phyloP scores from a whole-genome alignment of 1,284 basidiomycete species.

The Leccinum subfulvum region DNA sequence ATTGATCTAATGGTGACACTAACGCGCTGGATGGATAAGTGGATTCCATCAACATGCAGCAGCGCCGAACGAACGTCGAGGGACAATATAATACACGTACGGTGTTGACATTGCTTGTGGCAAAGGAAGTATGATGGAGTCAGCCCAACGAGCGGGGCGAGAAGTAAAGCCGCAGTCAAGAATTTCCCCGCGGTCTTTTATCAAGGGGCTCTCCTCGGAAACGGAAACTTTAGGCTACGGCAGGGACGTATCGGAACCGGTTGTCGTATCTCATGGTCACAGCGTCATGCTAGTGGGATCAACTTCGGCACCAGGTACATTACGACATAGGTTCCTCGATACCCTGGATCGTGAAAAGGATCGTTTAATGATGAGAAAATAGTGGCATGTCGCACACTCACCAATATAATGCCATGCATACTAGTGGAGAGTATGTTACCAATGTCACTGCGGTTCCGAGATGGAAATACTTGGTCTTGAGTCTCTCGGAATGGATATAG shows the following conservation, averaged over 20 bases:
- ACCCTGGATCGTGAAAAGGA: background rate
- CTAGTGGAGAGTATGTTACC: background rate
- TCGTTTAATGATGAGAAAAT: background rate
- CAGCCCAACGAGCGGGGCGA: background rate
- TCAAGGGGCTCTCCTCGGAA: slow-evolving; percentile 1
- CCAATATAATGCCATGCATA: too few relatives aligned
- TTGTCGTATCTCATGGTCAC: background rate
- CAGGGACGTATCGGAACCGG: too few relatives aligned
- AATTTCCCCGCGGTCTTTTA: background rate
- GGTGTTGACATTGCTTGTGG: background rate
- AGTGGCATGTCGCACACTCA: background rate
- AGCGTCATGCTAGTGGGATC: background rate
- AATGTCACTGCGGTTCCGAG: background rate
- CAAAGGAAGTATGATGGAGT: too few relatives aligned
- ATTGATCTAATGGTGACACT: background rate
- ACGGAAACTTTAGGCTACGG: background rate
- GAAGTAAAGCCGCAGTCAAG: background rate
- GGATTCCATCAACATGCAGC: background rate
- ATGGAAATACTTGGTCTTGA: background rate
- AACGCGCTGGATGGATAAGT: background rate
- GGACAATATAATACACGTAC: background rate
- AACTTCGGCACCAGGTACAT: background rate
- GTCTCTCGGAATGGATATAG: background rate
- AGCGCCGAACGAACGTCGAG: background rate
- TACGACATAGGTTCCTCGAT: background rate